A percentile compares a stretch with the other conserved stretches of the same genome.
These are phyloP conservation scores for Trichoderma pleuroti DNA, from an alignment of 2,329 filamentous ascomycete species.

Conservation along the genomic window DNA sequence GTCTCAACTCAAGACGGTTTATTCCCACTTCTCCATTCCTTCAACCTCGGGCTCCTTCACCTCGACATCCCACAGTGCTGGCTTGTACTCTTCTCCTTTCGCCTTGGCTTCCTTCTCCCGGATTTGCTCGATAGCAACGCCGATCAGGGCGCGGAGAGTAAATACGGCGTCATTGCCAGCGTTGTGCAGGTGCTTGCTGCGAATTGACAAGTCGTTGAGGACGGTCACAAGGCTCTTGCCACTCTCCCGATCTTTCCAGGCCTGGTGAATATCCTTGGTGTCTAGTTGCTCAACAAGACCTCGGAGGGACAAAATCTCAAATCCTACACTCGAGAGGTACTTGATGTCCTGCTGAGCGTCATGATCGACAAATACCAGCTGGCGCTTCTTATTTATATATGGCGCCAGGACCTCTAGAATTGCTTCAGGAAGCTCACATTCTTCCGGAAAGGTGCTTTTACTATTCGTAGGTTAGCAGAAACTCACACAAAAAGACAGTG, in stretches of 20 bases:
- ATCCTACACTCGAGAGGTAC: constrained; percentile 64
- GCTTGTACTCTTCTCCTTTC: constrained; percentile 21
- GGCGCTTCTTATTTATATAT: constrained; percentile 34
- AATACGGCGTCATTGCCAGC: constrained; percentile 83
- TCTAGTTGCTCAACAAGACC: constrained; percentile 65
- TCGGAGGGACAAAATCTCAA: constrained; percentile 51
- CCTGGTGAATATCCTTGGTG: constrained; percentile 67
- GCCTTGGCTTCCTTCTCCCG: constrained; percentile 24
- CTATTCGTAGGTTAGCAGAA: constrained; percentile 29
- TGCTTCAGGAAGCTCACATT: constrained; percentile 32
- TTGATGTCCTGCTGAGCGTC: constrained; percentile 64
- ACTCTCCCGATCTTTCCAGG: constrained; percentile 52
- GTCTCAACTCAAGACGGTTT: constrained; percentile 20
- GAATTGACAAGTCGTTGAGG: constrained; percentile 61
- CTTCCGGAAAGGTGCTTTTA: constrained; percentile 39
- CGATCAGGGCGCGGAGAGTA: constrained; percentile 71
- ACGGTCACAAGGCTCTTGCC: constrained; percentile 57
- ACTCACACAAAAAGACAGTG: neutral
- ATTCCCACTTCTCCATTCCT: constrained; percentile 13
- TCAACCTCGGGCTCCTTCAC: neutral
- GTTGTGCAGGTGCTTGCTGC: constrained; percentile 70
- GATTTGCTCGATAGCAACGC: constrained; percentile 29
- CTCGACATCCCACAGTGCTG: constrained; percentile 6
- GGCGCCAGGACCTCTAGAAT: constrained; percentile 38
- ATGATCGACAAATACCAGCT: constrained; percentile 77